Percentiles rank a stretch among this genome's conserved stretches.
Evolutionary conservation across 352 stramenopile species (phyloP).

Genomic region (Phytophthora hybrid): DNA sequence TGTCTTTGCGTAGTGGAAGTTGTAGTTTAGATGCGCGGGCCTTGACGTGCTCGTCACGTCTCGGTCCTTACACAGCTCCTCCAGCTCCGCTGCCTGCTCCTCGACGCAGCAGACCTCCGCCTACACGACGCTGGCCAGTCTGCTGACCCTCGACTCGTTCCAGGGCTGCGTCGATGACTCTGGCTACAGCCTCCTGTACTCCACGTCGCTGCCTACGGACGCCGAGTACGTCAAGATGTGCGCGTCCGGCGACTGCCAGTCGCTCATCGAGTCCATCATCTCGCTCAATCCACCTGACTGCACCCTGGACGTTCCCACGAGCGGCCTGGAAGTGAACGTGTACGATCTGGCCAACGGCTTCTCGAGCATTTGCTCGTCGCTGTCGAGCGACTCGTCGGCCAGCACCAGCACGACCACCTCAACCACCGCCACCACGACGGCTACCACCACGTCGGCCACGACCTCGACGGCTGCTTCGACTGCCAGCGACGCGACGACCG

Average conservation of each 20-base stretch:
- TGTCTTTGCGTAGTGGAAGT: too few relatives aligned
- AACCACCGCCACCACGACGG: not conserved
- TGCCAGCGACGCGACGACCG: not conserved
- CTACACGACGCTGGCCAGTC: constrained; percentile 39
- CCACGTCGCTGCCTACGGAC: constrained; percentile 35
- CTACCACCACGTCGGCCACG: constrained; percentile 19
- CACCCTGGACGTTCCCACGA: constrained; percentile 33
- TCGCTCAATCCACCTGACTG: constrained; percentile 35
- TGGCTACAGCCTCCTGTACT: constrained; percentile 43
- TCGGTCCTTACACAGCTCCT: too few relatives aligned
- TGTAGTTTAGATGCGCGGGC: too few relatives aligned
- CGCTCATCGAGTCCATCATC: constrained; percentile 32
- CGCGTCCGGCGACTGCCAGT: constrained; percentile 30
- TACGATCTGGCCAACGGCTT: constrained; percentile 30
- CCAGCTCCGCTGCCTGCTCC: constrained; percentile 9
- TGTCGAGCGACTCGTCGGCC: constrained; percentile 1
- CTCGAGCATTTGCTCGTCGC: constrained; percentile 8
- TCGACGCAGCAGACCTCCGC: constrained; percentile 31
- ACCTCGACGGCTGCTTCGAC: constrained; percentile 13
- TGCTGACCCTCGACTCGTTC: constrained; percentile 36
- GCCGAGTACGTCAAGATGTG: constrained; percentile 43
- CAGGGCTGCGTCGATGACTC: constrained; percentile 37
- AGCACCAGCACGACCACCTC: not conserved
- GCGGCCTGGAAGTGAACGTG: constrained; percentile 37
- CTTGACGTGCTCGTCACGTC: too few relatives aligned